A percentile compares a stretch with the other conserved stretches of the same genome.
These are phyloP conservation scores for Pyrus pyrifolia DNA, from an alignment of 306 rosid genomes.

Conservation along the genomic window DNA sequence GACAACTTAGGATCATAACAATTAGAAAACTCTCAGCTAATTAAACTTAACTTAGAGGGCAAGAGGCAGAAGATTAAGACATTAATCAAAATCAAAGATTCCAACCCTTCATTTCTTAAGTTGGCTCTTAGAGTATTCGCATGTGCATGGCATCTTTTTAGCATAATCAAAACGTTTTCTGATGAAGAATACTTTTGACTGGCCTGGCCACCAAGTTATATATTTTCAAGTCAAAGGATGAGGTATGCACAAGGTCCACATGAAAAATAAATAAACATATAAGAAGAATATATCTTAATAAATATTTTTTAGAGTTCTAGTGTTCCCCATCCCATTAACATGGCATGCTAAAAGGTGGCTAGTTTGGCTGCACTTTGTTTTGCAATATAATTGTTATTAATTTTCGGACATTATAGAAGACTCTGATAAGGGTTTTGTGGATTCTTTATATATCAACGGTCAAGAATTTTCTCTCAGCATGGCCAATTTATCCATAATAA, in stretches of 20 bases:
- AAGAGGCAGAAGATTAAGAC: background rate
- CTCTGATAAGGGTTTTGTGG: background rate
- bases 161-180: background rate
- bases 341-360: slow-evolving; percentile 4
- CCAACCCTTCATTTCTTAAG: background rate
- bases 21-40: background rate
- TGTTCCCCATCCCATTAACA: slow-evolving; percentile 10
- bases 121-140: background rate
- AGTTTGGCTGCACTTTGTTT: background rate
- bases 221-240: background rate
- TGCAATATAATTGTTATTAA: background rate
- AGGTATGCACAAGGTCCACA: background rate
- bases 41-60: background rate
- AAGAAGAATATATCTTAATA: background rate
- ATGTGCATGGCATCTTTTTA: background rate
- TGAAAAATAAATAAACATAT: background rate
- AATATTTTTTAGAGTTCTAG: background rate
- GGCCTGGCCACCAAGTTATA: background rate
- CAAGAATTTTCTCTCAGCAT: background rate
- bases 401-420: background rate
- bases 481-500: background rate
- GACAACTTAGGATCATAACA: background rate
- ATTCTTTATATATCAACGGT: background rate
- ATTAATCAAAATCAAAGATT: background rate
- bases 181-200: background rate